Evolutionary conservation across 129 eudicot species (phyloP).

Genomic region (Kitagawia praeruptora): DNA sequence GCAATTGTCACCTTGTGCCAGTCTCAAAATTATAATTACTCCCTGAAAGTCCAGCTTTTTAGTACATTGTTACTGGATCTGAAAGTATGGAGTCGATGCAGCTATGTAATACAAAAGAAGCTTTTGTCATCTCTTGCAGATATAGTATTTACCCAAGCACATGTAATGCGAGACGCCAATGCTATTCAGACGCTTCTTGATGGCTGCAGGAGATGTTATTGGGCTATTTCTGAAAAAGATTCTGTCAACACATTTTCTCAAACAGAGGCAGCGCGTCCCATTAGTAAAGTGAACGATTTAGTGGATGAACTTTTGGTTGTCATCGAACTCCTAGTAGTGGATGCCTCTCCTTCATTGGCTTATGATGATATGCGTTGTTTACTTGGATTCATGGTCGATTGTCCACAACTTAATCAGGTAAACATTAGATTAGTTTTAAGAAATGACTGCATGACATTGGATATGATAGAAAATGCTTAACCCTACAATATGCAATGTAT

Average conservation of each 20-base stretch:
- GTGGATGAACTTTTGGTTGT: constrained; percentile 90
- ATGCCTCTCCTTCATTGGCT: constrained; percentile 81
- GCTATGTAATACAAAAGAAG: constrained; percentile 86
- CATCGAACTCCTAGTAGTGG: constrained; percentile 83
- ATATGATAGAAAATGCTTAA: background rate
- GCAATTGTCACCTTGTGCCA: constrained; percentile 85
- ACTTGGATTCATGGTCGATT: constrained; percentile 91
- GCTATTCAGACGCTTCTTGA: constrained; percentile 98
- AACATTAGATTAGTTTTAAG: background rate
- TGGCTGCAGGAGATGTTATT: constrained; percentile 95
- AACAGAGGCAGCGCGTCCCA: constrained; percentile 46
- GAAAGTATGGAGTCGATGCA: constrained; percentile 91
- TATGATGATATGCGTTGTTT: constrained; percentile 77
- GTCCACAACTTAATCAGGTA: constrained; percentile 98
- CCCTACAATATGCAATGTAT: background rate
- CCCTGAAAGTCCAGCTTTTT: constrained; percentile 93
- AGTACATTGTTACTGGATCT: constrained; percentile 83
- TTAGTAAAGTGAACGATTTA: constrained; percentile 93
- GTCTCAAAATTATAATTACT: constrained; percentile 75
- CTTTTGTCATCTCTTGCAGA: constrained; percentile 93
- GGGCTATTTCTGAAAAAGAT: constrained; percentile 85
- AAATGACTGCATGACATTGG: background rate
- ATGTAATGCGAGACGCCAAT: constrained; percentile 95
- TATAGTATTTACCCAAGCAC: constrained; percentile 88
- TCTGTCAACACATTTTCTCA: constrained; percentile 63